phyloP scores from a whole-genome alignment of 2,329 filamentous ascomycete genomes.

The Neophaeococcomyces mojaviensis region DNA sequence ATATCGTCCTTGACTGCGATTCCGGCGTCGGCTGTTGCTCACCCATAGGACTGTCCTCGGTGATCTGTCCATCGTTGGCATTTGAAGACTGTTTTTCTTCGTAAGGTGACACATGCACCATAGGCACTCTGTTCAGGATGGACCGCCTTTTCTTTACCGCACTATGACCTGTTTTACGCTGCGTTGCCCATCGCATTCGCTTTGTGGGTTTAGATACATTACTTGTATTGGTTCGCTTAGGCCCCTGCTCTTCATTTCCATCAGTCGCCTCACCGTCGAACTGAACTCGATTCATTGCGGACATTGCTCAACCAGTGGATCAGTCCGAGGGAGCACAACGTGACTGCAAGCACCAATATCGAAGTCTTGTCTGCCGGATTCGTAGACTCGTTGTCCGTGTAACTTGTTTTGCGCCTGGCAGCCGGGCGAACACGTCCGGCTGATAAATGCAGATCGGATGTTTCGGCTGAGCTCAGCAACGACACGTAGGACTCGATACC shows the following conservation, averaged over 20 bases:
- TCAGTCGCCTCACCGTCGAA: conserved; percentile 11
- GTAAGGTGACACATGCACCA: conserved; percentile 53
- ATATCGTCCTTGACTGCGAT: conserved; percentile 54
- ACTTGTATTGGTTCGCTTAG: conserved; percentile 26
- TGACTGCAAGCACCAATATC: neutral
- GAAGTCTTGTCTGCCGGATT: neutral
- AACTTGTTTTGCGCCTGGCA: too few relatives aligned
- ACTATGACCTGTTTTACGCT: conserved; percentile 68
- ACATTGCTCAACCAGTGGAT: neutral
- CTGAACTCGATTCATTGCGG: conserved; percentile 19
- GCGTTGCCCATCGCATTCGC: conserved; percentile 92
- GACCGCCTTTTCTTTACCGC: conserved; percentile 73
- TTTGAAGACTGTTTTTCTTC: conserved; percentile 32
- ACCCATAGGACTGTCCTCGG: conserved; percentile 17
- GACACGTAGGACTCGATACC: neutral
- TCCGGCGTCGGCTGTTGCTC: conserved; percentile 25
- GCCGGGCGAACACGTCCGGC: too few relatives aligned
- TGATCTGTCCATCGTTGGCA: conserved; percentile 27
- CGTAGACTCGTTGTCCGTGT: too few relatives aligned
- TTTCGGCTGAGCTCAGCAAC: neutral
- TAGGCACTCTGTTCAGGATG: conserved; percentile 68
- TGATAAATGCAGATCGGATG: neutral
- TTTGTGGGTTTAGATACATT: conserved; percentile 59
- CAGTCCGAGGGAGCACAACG: neutral
- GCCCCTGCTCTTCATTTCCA: neutral